A percentile compares a stretch with the other conserved stretches of the same genome.
These are phyloP conservation scores for Coemansia sp. DNA, from an alignment of 192 early-diverging fungal species.

Conservation along the genomic window DNA sequence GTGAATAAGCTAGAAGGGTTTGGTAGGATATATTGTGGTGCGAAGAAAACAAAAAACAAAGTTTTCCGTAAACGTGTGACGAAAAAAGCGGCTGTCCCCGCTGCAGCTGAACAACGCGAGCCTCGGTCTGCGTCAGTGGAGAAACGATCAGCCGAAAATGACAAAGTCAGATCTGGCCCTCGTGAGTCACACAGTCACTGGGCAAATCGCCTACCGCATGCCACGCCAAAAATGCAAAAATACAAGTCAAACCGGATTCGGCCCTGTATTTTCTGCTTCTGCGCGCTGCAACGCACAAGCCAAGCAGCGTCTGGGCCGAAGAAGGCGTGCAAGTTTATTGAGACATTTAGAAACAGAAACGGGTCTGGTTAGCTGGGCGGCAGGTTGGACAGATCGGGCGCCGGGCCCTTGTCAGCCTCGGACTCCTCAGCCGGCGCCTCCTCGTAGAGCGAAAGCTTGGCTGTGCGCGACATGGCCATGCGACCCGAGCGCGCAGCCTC, in stretches of 20 bases:
- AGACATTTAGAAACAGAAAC: too few relatives aligned
- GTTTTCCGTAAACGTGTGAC: background rate
- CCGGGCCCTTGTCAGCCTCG: slow-evolving; percentile 38
- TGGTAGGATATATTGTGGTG: background rate
- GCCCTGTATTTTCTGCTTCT: too few relatives aligned
- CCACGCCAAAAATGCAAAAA: background rate
- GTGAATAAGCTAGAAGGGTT: background rate
- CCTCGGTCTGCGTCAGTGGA: too few relatives aligned
- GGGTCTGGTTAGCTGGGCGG: slow-evolving; percentile 81
- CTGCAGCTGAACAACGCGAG: background rate
- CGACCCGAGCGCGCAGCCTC: slow-evolving; percentile 92
- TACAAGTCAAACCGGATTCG: too few relatives aligned
- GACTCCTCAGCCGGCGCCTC: slow-evolving; percentile 58
- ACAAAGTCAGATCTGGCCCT: background rate
- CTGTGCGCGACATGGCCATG: slow-evolving; percentile 95
- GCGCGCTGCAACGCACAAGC: too few relatives aligned
- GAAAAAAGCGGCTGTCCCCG: background rate
- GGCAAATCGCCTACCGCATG: too few relatives aligned
- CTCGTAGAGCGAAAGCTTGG: slow-evolving; percentile 74
- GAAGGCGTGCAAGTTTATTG: too few relatives aligned
- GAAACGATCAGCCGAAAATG: too few relatives aligned
- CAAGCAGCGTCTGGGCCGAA: too few relatives aligned
- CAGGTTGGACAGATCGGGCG: slow-evolving; percentile 87
- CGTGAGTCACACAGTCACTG: slow-evolving; percentile 1
- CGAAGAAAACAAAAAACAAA: background rate